Base-by-base conservation (phyloP, 2,329 filamentous ascomycete genomes). In the Diatrype stigma region DNA sequence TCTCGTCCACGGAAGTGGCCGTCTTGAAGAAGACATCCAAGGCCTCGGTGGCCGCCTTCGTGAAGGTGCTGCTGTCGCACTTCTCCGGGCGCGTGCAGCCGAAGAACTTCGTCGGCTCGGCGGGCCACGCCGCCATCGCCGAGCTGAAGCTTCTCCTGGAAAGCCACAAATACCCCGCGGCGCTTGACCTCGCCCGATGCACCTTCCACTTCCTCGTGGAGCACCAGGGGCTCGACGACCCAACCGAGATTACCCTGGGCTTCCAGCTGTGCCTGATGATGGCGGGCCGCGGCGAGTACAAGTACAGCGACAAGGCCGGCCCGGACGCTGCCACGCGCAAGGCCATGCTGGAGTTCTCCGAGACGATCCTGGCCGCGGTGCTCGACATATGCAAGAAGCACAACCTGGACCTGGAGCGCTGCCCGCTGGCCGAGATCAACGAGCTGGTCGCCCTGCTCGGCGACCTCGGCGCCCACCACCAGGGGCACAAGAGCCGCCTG, bases 191-290 rank as follows among this genome's bases (percentile, higher is more conserved):
- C 12, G 40, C 40, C 21, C 19, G 21, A 14, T 42, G 40, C 21
- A 42, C 40, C 6, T 26, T 42, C 21, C 19, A 42, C 14, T 42
- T 42, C 40, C 40, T 42, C 8, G 10, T 22, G 17, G 17, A 12
- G 17, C 40, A 42, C 22, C 17, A 42, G 7, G 40, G 40, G 21
- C 40, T 42, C 10, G 40, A 42, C 21, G 40, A 42, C 40, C 40
- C 40, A 19, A 42, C 40, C 17, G 40, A 42, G 21, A 42, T 42
- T 6, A 42, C 40, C 17, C 16, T 42, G 19, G 40, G 40, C 19
- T 42, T 42, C 40, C 40, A 42, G 40, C 40, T 42, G 40, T 42
- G 40, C 40, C 40, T 42, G 8, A 42, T 42, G 40, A 42, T 42
- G 40, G 40, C 40, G 10, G 40, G 40, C 10, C 40, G 19, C 19